phyloP scores from a whole-genome alignment of 352 stramenopile genomes.

The Achlya hypogyna region DNA sequence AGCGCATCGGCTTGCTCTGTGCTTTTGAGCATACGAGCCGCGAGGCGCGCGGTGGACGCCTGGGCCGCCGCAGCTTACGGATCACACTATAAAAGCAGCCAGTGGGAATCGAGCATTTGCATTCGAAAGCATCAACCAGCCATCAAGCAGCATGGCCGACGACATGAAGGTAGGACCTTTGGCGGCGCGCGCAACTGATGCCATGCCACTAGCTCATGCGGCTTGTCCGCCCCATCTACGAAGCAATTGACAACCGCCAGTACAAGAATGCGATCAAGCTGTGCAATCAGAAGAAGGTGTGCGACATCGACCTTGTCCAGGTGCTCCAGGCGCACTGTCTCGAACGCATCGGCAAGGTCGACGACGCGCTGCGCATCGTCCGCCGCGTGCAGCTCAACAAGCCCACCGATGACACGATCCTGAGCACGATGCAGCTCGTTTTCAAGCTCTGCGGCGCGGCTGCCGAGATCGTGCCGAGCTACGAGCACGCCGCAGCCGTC shows the following conservation, averaged over 20 bases:
- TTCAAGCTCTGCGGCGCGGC: slow-evolving; percentile 63
- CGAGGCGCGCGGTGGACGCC: no score
- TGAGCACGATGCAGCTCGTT: slow-evolving; percentile 79
- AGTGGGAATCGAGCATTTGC: not conserved
- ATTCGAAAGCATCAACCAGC: not conserved
- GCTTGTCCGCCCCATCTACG: slow-evolving; percentile 79
- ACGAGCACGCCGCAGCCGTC: slow-evolving; percentile 39
- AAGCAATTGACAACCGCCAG: slow-evolving; percentile 68
- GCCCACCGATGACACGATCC: slow-evolving; percentile 71
- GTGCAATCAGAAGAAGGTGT: slow-evolving; percentile 69
- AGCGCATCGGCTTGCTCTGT: no score
- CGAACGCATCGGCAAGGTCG: slow-evolving; percentile 54
- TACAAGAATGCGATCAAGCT: slow-evolving; percentile 80
- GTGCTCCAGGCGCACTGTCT: slow-evolving; percentile 80
- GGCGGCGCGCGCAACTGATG: not conserved
- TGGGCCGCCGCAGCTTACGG: not conserved
- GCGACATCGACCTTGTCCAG: slow-evolving; percentile 65
- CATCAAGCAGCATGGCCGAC: slow-evolving; percentile 6
- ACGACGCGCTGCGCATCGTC: slow-evolving; percentile 65
- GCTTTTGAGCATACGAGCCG: not conserved
- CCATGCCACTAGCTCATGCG: slow-evolving; percentile 33
- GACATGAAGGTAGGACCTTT: not conserved
- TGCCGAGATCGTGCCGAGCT: slow-evolving; percentile 71
- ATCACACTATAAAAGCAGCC: not conserved
- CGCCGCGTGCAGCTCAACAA: slow-evolving; percentile 47